These are phyloP conservation scores for Dothistroma pini DNA, from an alignment of 2,329 filamentous ascomycete genomes.

Conservation along the genomic window DNA sequence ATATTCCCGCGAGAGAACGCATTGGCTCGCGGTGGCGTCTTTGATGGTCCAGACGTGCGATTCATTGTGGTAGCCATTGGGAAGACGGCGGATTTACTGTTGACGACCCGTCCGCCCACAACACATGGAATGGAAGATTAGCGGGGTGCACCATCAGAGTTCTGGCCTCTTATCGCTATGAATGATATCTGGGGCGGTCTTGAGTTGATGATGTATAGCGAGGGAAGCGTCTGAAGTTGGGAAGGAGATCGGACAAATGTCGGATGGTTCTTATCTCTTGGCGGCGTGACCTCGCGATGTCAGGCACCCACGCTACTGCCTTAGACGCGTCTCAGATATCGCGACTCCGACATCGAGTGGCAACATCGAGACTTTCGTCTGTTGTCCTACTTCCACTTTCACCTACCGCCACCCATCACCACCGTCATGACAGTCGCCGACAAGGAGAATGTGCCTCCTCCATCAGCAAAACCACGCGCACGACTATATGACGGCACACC, in stretches of 20 bases:
- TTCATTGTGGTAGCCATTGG: too few relatives aligned
- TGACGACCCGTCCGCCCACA: too few relatives aligned
- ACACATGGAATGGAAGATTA: too few relatives aligned
- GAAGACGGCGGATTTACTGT: too few relatives aligned
- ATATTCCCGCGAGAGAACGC: too few relatives aligned
- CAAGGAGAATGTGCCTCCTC: slow-evolving; percentile 41
- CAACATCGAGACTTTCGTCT: neutral
- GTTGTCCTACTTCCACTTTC: neutral
- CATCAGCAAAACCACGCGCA: slow-evolving; percentile 36
- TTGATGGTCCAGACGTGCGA: too few relatives aligned
- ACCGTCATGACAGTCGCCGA: slow-evolving; percentile 30
- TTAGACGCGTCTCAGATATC: neutral
- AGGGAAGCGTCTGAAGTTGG: neutral
- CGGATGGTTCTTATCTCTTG: neutral
- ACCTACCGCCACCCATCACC: neutral
- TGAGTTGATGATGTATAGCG: too few relatives aligned
- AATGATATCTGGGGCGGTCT: too few relatives aligned
- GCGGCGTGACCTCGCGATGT: neutral
- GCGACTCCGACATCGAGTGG: neutral
- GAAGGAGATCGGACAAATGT: neutral
- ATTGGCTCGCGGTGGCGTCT: too few relatives aligned
- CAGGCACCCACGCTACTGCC: neutral
- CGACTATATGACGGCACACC: slow-evolving; percentile 50
- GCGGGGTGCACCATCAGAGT: too few relatives aligned
- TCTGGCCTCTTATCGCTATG: too few relatives aligned